These are phyloP conservation scores for Chlorokybus atmophyticus DNA, from an alignment of 139 green algal species.

Conservation along the genomic window DNA sequence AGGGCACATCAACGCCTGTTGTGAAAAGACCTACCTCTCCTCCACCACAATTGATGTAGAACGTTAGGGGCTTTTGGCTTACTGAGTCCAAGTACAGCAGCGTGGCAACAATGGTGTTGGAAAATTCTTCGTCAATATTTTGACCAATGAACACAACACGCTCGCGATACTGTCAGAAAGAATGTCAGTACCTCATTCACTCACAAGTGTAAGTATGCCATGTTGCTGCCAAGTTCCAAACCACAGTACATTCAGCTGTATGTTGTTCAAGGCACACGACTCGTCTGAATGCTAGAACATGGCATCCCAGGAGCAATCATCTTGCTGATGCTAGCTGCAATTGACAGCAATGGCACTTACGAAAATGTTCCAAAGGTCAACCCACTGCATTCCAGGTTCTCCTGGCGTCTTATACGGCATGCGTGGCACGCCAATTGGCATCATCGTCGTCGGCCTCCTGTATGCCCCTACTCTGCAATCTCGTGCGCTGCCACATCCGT, in stretches of 20 bases:
- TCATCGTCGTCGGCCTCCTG: slow-evolving; percentile 47
- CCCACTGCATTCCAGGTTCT: slow-evolving; percentile 69
- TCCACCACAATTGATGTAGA: slow-evolving; percentile 83
- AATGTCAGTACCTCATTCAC: too few species aligned
- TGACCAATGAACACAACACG: slow-evolving; percentile 80
- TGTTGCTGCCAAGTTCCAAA: too few species aligned
- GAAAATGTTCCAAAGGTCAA: slow-evolving; percentile 89
- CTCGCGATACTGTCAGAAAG: slow-evolving; percentile 54
- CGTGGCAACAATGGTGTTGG: slow-evolving; percentile 78
- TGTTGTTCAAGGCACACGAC: too few species aligned
- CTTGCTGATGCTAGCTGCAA: too few species aligned
- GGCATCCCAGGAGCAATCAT: too few species aligned
- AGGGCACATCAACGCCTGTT: too few species aligned
- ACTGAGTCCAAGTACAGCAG: slow-evolving; percentile 81
- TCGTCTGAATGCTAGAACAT: too few species aligned
- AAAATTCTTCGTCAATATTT: slow-evolving; percentile 69
- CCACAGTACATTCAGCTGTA: too few species aligned
- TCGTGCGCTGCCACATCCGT: too few species aligned
- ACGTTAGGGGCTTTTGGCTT: slow-evolving; percentile 67
- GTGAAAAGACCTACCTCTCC: slow-evolving; percentile 44
- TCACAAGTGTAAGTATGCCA: too few species aligned
- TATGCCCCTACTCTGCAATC: too few species aligned
- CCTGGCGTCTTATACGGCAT: slow-evolving; percentile 68
- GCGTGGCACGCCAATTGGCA: slow-evolving; percentile 72
- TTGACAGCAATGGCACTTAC: too few species aligned